phyloP scores from a whole-genome alignment of 1,139 yeast species.

The Lodderomyces pseudojiufengensis region DNA sequence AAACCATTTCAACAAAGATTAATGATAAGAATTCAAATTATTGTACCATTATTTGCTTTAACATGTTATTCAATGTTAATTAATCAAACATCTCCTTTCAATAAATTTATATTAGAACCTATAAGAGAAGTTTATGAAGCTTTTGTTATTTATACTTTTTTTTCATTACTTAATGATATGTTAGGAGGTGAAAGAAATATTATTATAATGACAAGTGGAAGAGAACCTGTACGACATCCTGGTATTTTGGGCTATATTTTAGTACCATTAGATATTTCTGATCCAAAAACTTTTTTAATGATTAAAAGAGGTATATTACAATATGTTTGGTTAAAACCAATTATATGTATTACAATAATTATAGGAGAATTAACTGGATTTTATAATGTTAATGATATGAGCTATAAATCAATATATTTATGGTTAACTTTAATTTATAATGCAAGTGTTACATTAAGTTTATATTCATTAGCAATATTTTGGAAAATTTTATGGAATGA shows the following conservation, averaged over 20 bases:
- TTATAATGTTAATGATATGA: conserved; percentile 51
- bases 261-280: conserved; percentile 73
- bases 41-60: conserved; percentile 55
- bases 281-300: conserved; percentile 71
- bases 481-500: conserved; percentile 86
- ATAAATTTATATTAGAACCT: conserved; percentile 62
- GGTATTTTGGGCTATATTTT: conserved; percentile 50
- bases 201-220: conserved; percentile 67
- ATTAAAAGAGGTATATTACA: conserved; percentile 87
- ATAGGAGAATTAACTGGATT: conserved; percentile 49
- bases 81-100: conserved; percentile 32
- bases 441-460: conserved; percentile 71
- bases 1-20: conserved; percentile 87
- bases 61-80: conserved; percentile 53
- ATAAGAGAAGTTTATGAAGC: conserved; percentile 90
- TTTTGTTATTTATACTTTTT: conserved; percentile 90
- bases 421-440: conserved; percentile 76
- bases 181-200: conserved; percentile 91
- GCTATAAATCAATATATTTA: conserved; percentile 48
- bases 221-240: conserved; percentile 73
- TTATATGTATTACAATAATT: conserved; percentile 58
- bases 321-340: conserved; percentile 92
- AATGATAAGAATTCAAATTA: conserved; percentile 74
- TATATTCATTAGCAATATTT: conserved; percentile 82
- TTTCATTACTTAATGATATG: conserved; percentile 73